Base-by-base conservation (phyloP, 352 stramenopile genomes). In the Globisporangium paroecandrum region DNA sequence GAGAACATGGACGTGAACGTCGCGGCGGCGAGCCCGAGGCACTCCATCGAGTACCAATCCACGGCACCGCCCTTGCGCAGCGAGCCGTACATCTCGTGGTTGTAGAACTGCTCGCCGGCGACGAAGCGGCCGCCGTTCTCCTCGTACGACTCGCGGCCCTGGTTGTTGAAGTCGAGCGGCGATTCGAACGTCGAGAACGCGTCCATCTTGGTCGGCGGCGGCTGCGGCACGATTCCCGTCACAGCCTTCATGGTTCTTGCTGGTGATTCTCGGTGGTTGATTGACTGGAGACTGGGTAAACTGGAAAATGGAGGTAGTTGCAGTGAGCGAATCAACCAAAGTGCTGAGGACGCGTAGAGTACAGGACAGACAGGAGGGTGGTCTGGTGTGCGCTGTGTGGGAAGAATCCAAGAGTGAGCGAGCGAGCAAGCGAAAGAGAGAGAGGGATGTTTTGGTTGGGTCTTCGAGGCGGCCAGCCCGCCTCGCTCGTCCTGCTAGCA, bases 1-100 rank as follows among this genome's bases (percentile, higher is more conserved):
- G 82, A 85, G 64, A 90, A 74, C 67, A 83, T 85, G 57, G 85
- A 90, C 58, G 85, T 81, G 71, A 89, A 90, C 15, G 77, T 91
- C 38, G 77, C 81, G 20, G 82, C 82, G 20, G 77, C 69, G 24
- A 94, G 77, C 6, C 83, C 85, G 22, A 90, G 70, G 66, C 76
- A 90, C 43, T 91, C 82, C 60, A 75, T 75, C 25, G 83, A 91
- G 58, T 81, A 77, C 43, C 78, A 90, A 54, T 77, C 55, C 12
- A 91, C 69, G 4, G 77, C 72, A 10, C 82, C 82, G 25, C 85
- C 85, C 78, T 82, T 89, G 58, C 79, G 79, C 27, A 87, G 69
- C 53, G 68, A 74, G 29, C 79, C 79, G 56, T 83, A 86, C 55
- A 84, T 81, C 56, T 86, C 76, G 12, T 79, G 70, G 58, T 86